Conservation (phyloP, 2,329 filamentous ascomycete genomes). For the Trichophyton schoenleinii region DNA sequence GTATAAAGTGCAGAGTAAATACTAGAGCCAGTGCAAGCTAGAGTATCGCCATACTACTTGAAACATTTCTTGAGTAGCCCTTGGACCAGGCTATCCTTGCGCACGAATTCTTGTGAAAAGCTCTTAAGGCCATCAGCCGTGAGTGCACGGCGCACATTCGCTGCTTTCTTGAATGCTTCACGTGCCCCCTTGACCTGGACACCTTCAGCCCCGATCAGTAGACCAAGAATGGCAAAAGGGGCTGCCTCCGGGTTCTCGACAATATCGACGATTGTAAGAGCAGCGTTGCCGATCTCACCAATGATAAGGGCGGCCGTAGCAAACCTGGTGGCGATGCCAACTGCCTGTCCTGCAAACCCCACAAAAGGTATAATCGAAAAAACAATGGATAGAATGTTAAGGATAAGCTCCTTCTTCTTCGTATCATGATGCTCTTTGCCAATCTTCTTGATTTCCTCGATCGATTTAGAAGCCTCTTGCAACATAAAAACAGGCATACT, state of each 20-base stretch:
- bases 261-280: neutral
- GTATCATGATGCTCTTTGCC: slow-evolving; percentile 5
- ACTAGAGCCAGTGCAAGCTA: neutral
- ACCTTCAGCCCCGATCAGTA: slow-evolving; percentile 3
- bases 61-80: neutral
- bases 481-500: slow-evolving; percentile 6
- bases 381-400: slow-evolving; percentile 2
- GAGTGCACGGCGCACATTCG: slow-evolving; percentile 2
- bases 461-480: slow-evolving; percentile 3
- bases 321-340: neutral
- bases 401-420: neutral
- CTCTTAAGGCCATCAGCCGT: neutral
- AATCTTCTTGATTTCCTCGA: slow-evolving; percentile 6
- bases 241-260: neutral
- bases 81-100: neutral
- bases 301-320: slow-evolving; percentile 1
- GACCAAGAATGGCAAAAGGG: slow-evolving; percentile 2
- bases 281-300: slow-evolving; percentile 5
- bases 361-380: slow-evolving; percentile 1
- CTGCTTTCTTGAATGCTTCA: neutral
- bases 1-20: no score
- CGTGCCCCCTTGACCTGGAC: neutral
- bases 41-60: neutral
- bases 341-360: neutral
- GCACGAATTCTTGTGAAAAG: slow-evolving; percentile 3